Conservation (phyloP, 306 rosid genomes). For the Astragalus glycyphyllos region DNA sequence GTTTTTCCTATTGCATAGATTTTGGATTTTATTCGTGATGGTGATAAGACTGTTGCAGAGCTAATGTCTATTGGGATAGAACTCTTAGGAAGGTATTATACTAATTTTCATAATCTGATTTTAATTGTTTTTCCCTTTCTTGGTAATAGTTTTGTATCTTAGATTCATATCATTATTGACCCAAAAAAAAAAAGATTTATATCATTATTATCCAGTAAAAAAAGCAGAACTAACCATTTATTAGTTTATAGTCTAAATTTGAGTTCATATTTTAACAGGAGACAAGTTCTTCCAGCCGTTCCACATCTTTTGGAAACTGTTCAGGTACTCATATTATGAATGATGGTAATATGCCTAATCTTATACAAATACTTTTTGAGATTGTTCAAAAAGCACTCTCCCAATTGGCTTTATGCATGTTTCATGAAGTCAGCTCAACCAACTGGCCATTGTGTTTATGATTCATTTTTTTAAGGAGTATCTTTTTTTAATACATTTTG, state of each 20-base stretch:
- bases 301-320: conserved; percentile 75
- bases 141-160: conserved; percentile 9
- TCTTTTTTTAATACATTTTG: conserved; percentile 1
- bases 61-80: conserved; percentile 72
- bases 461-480: too few species aligned
- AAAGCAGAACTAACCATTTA: neutral
- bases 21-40: conserved; percentile 87
- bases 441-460: conserved; percentile 16
- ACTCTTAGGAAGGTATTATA: conserved; percentile 77
- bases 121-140: neutral
- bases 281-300: conserved; percentile 92
- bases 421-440: conserved; percentile 2
- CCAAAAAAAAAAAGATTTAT: neutral
- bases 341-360: neutral
- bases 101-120: conserved; percentile 12
- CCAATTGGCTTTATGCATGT: conserved; percentile 8
- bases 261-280: conserved; percentile 59
- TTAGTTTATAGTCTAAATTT: conserved; percentile 23
- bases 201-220: neutral
- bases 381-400: conserved; percentile 15
- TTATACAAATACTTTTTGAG: conserved; percentile 2
- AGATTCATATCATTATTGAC: too few species aligned
- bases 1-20: conserved; percentile 49
- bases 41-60: conserved; percentile 73
- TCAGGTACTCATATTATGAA: conserved; percentile 60